Evolutionary conservation across 75 land plant genomes (phyloP).

Genomic region (Pinus albicaulis): DNA sequence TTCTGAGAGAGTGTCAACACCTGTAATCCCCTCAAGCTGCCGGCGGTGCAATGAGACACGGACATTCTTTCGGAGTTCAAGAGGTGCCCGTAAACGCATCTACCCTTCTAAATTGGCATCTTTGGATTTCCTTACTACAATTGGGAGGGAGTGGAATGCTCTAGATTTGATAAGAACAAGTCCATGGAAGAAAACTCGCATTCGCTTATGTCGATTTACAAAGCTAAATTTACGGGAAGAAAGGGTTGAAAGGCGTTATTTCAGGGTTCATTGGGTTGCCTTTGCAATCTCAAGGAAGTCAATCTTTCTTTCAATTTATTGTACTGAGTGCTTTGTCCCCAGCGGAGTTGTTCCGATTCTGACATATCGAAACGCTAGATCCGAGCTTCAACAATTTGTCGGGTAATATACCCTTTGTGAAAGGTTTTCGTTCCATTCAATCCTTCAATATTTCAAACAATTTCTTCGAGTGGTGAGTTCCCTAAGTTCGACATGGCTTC

Average conservation of each 20-base stretch:
- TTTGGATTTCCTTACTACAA: conserved; percentile 14
- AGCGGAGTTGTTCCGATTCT: conserved; percentile 14
- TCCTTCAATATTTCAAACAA: conserved; percentile 36
- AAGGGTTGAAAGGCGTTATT: conserved; percentile 19
- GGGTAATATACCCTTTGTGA: conserved; percentile 15
- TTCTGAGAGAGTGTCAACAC: conserved; percentile 76
- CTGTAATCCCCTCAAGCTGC: conserved; percentile 49
- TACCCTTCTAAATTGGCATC: neutral
- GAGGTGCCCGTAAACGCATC: neutral
- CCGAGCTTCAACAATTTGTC: conserved; percentile 35
- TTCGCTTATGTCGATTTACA: neutral
- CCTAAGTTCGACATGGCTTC: conserved; percentile 2
- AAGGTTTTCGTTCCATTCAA: conserved; percentile 12
- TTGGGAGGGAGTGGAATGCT: conserved; percentile 28
- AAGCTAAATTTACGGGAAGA: conserved; percentile 14
- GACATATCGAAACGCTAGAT: conserved; percentile 24
- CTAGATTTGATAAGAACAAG: neutral
- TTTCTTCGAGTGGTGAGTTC: conserved; percentile 11
- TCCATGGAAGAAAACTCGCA: neutral
- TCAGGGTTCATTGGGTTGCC: conserved; percentile 18
- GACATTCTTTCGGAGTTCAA: neutral
- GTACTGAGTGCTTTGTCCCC: conserved; percentile 18
- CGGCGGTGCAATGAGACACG: neutral
- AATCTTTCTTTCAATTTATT: conserved; percentile 42
- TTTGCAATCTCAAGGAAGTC: conserved; percentile 26